A percentile compares a stretch with the other conserved stretches of the same genome.
Evolutionary conservation across 1,139 yeast species (phyloP).

Genomic region (Yamadazyma friedrichii): DNA sequence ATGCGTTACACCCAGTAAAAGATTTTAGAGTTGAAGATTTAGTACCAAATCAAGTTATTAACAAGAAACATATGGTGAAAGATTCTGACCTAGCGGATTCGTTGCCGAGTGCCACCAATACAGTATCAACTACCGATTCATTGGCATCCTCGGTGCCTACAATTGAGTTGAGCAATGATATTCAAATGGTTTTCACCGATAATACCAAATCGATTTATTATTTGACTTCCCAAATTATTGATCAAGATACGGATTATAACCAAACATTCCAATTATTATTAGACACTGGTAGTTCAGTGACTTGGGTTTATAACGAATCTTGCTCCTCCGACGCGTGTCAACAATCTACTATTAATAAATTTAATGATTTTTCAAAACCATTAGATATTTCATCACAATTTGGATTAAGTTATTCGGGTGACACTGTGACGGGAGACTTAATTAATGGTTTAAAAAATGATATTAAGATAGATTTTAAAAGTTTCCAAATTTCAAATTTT

Average conservation of each 20-base stretch:
- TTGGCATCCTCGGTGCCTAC: constrained; percentile 20
- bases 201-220: constrained; percentile 26
- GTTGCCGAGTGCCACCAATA: constrained; percentile 10
- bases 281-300: constrained; percentile 65
- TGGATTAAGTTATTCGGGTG: constrained; percentile 52
- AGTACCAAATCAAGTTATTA: background rate
- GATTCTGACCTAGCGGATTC: constrained; percentile 3
- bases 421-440: constrained; percentile 52
- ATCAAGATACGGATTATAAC: constrained; percentile 26
- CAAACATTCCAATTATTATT: constrained; percentile 50
- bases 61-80: background rate
- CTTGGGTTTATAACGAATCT: constrained; percentile 60
- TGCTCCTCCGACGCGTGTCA: constrained; percentile 50
- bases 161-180: constrained; percentile 16
- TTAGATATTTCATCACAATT: constrained; percentile 26
- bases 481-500: constrained; percentile 38
- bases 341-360: constrained; percentile 18
- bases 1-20: constrained; percentile 18
- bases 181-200: constrained; percentile 28
- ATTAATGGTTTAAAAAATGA: constrained; percentile 19
- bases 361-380: constrained; percentile 20
- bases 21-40: constrained; percentile 21
- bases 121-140: constrained; percentile 13
- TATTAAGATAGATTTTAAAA: constrained; percentile 34
- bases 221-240: constrained; percentile 20